Evolutionary conservation across 2,329 filamentous ascomycete species (phyloP), one percentile per base, ranked within the genome.

Genomic region (Cladosporium phlei): DNA sequence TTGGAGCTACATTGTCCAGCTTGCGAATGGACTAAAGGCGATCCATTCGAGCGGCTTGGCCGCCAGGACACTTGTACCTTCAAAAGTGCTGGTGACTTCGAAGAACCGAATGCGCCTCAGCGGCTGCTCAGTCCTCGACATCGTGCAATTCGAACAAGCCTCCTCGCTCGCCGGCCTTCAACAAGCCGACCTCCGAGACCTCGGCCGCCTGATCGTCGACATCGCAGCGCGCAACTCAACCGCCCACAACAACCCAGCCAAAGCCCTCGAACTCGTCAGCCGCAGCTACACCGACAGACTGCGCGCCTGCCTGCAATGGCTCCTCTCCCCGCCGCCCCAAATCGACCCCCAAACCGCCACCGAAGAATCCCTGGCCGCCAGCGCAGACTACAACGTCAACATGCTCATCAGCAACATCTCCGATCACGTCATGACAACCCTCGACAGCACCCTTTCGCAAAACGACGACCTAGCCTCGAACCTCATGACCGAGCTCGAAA

Each of bases 1-100:
- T 2, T 98, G 93, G 93, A 81, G 82, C 34, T 98, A 97, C 64
- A 81, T 96, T 50, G 85, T 90, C 5, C 93, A 98, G 65, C 84
- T 98, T 51, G 83, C 88, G 29, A 93, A 86, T 54, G 93, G 88
- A 1, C 72, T 98, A 27, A 91, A 88, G 62, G 79, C 86, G 0
- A 91, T 98, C 29, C 93, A 98, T 62, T 76, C 77, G 10, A 79
- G 78, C 46, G 86, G 86, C 16, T 74, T 97, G 30, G 91, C 93
- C 17, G 91, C 90, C 28, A 80, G 90, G 38, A 85, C 91, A 43
- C 81, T 98, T 35, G 88, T 93, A 49, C 77, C 87, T 10, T 91
- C 81, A 67, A 97, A 97, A 65, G 83, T 98, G 48, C 77, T 98
- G 12, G 63, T 97, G 17, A 96, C 91, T 0, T 86, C 88, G 34